A percentile compares a stretch with the other conserved stretches of the same genome.
Conservation (phyloP, 2,329 filamentous ascomycete genomes). For the Epicoccum nigrum region DNA sequence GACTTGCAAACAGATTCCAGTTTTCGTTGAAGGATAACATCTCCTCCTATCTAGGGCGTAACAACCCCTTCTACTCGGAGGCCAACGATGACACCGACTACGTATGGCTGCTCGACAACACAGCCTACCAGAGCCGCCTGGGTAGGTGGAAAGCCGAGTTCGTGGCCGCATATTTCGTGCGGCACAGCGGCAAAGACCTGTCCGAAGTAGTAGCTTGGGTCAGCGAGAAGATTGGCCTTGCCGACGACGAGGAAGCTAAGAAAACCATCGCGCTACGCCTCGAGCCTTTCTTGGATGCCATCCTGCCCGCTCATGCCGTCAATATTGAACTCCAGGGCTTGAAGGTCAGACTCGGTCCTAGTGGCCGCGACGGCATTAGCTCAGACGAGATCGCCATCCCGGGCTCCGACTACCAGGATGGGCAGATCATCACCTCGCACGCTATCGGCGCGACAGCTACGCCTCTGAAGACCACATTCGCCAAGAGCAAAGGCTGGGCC, state of each 20-base stretch:
- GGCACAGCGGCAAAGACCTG: slow-evolving; percentile 69
- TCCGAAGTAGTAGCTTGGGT: slow-evolving; percentile 73
- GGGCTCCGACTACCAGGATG: slow-evolving; percentile 51
- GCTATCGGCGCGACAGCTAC: slow-evolving; percentile 48
- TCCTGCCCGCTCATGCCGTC: slow-evolving; percentile 72
- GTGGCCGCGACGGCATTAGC: slow-evolving; percentile 74
- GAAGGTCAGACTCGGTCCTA: slow-evolving; percentile 64
- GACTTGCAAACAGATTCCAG: slow-evolving; percentile 39
- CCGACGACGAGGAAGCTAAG: slow-evolving; percentile 56
- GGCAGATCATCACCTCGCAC: slow-evolving; percentile 37
- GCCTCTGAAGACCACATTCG: slow-evolving; percentile 74
- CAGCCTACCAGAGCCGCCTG: slow-evolving; percentile 67
- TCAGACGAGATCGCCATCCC: slow-evolving; percentile 61
- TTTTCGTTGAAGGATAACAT: slow-evolving; percentile 49
- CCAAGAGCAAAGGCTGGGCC: slow-evolving; percentile 79
- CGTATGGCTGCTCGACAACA: slow-evolving; percentile 91
- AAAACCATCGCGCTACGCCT: slow-evolving; percentile 70
- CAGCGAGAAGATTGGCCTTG: slow-evolving; percentile 71
- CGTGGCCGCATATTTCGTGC: slow-evolving; percentile 80
- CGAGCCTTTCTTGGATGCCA: slow-evolving; percentile 77
- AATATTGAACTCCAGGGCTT: slow-evolving; percentile 63
- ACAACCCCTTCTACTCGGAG: slow-evolving; percentile 44
- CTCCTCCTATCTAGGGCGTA: slow-evolving; percentile 47
- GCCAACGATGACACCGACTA: slow-evolving; percentile 70
- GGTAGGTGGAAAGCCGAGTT: slow-evolving; percentile 79